Evolutionary conservation across 169 alveolate genomes (phyloP), one percentile per base, ranked within the genome.

Genomic region (Eimeria tenella): DNA sequence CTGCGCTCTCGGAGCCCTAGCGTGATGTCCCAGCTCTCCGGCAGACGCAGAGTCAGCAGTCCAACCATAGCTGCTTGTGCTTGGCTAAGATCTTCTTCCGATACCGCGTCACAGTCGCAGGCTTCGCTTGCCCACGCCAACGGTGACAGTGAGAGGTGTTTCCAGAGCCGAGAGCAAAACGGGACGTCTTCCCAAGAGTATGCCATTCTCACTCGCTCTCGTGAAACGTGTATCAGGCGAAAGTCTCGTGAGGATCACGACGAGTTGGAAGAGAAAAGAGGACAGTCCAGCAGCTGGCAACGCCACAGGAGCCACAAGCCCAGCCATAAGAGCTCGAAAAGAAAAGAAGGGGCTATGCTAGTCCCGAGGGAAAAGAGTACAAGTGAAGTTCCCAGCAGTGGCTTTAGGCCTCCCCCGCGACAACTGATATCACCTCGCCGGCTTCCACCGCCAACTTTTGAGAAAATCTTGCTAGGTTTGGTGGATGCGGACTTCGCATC

Each of bases 361-460:
- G 10, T 21, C 6, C 90, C 90, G 9, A 31, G 4, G 6, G 49
- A 25, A 23, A 49, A 17, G 9, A 9, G 3, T 5, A 42, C 23
- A 0, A 49, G 49, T 13, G 50, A 21, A 10, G 58, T 4, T 58
- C n/a, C 58, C 19, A 11, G 58, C 73, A 23, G 74, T n/a, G 6
- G 25, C 25, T 25, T 60, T 5, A 53, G 75, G 62, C 90, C 70
- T 58, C 60, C 75, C 31, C 90, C 90, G 9, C 63, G 82, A 21
- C 81, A 53, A 13, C 49, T 90, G 19, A 81, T 65, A 5, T 90
- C 94, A 1, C 94, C 94, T 8, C 87, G 94, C 21, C 77, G 49
- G 65, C 75, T 90, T 68, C 94, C 94, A 0, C 94, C 89, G 9
- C 94, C 94, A 5, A 90, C 94, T 10, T 90, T 90, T 50, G 94